These are phyloP conservation scores for Jatropha curcas DNA, from an alignment of 345 rosid genomes.

Conservation along the genomic window DNA sequence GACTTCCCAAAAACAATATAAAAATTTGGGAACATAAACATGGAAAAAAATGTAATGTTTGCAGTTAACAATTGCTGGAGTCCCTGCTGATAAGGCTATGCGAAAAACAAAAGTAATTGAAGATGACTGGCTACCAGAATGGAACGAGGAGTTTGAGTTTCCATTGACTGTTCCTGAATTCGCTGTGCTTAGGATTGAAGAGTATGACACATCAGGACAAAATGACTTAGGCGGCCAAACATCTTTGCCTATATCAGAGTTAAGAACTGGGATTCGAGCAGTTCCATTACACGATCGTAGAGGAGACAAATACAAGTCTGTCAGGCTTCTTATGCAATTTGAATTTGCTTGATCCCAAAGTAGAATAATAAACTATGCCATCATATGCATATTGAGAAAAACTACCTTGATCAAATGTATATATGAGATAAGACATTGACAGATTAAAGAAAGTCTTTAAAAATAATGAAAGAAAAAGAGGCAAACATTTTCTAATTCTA, in stretches of 20 bases:
- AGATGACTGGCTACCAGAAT: slow-evolving; percentile 30
- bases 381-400: neutral
- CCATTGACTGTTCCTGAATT: slow-evolving; percentile 46
- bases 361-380: neutral
- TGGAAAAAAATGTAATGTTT: neutral
- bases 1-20: too few relatives aligned
- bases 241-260: slow-evolving; percentile 39
- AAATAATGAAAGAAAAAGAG: neutral
- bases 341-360: slow-evolving; percentile 42
- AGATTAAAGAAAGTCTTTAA: neutral
- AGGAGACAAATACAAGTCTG: slow-evolving; percentile 26
- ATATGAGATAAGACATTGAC: neutral
- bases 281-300: slow-evolving; percentile 35
- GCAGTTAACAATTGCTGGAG: slow-evolving; percentile 61
- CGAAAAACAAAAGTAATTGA: slow-evolving; percentile 23
- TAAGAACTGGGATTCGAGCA: slow-evolving; percentile 44
- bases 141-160: slow-evolving; percentile 52
- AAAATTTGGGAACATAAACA: slow-evolving; percentile 3
- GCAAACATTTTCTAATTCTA: too few relatives aligned
- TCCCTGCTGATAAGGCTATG: slow-evolving; percentile 32
- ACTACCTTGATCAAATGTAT: neutral
- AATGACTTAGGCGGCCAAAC: slow-evolving; percentile 63
- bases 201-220: slow-evolving; percentile 38
- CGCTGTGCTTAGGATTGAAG: slow-evolving; percentile 57
- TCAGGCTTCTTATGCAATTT: slow-evolving; percentile 43